Evolutionary conservation across 2,329 filamentous ascomycete species (phyloP).

Genomic region (Pyrenophora graminea): DNA sequence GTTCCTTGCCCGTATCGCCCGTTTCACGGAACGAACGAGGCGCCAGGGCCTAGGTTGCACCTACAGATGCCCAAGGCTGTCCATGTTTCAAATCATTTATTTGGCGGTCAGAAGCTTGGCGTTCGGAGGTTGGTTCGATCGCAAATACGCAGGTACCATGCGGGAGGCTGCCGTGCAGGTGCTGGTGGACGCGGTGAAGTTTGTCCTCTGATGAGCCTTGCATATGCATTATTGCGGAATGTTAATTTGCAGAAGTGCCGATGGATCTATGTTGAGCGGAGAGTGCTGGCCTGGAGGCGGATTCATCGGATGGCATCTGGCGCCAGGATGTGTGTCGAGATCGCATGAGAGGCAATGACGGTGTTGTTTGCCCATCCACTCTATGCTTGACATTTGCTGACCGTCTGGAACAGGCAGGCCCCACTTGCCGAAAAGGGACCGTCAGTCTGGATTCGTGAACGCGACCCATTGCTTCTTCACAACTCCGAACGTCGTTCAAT

Average conservation of each 20-base stretch:
- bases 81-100: constrained; percentile 4
- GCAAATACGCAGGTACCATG: neutral
- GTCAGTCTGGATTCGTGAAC: neutral
- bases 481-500: neutral
- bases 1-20: constrained; percentile 1
- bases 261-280: too few relatives aligned
- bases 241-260: too few relatives aligned
- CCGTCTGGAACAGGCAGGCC: too few relatives aligned
- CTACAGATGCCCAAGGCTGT: neutral
- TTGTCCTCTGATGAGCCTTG: too few relatives aligned
- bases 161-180: neutral
- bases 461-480: neutral
- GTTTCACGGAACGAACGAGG: neutral
- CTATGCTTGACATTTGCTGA: too few relatives aligned
- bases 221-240: neutral
- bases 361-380: too few relatives aligned
- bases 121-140: neutral
- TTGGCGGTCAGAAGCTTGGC: constrained; percentile 2
- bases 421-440: too few relatives aligned
- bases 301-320: too few relatives aligned
- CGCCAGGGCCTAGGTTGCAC: neutral
- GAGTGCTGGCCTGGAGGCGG: too few relatives aligned
- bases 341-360: too few relatives aligned
- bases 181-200: too few relatives aligned
- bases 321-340: too few relatives aligned